Conservation (phyloP, 371 early-diverging fungal genomes). For the Capillidium heterosporum region DNA sequence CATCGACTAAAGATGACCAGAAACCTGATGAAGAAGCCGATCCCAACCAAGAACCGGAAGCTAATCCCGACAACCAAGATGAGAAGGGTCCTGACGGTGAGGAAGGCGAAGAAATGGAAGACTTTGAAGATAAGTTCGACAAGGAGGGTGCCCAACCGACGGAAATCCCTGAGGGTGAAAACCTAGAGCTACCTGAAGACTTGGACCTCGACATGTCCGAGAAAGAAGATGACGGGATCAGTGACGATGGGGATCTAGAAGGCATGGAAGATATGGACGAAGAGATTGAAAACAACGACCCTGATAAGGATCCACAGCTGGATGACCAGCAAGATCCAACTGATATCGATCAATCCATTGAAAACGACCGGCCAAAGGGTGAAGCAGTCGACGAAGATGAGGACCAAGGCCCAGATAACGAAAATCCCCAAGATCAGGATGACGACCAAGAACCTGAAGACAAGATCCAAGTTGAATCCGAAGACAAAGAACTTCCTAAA, state of each 20-base stretch:
- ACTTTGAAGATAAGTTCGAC: conserved; percentile 21
- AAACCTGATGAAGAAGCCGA: conserved; percentile 16
- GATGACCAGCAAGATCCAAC: conserved; percentile 14
- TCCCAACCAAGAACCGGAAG: conserved; percentile 16
- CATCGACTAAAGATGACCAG: conserved; percentile 20
- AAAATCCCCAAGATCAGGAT: conserved; percentile 25
- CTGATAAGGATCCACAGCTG: conserved; percentile 18
- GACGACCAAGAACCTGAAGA: conserved; percentile 16
- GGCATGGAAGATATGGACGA: conserved; percentile 20
- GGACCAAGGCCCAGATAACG: conserved; percentile 16
- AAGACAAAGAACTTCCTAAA: conserved; percentile 12
- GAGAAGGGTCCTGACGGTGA: conserved; percentile 17
- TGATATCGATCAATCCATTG: conserved; percentile 18
- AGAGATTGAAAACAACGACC: conserved; percentile 19
- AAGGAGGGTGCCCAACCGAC: conserved; percentile 23
- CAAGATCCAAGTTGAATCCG: conserved; percentile 10
- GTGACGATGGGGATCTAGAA: conserved; percentile 10
- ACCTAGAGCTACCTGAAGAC: conserved; percentile 21
- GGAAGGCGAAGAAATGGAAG: conserved; percentile 21
- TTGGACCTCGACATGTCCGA: conserved; percentile 17
- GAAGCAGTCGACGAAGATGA: conserved; percentile 18
- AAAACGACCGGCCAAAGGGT: conserved; percentile 20
- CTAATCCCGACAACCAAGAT: conserved; percentile 14
- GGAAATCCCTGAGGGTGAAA: conserved; percentile 22
- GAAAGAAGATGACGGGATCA: conserved; percentile 9